Evolutionary conservation across 768 basidiomycete genomes (phyloP), one percentile per base, ranked within the genome.

Genomic region (Russula vinacea): DNA sequence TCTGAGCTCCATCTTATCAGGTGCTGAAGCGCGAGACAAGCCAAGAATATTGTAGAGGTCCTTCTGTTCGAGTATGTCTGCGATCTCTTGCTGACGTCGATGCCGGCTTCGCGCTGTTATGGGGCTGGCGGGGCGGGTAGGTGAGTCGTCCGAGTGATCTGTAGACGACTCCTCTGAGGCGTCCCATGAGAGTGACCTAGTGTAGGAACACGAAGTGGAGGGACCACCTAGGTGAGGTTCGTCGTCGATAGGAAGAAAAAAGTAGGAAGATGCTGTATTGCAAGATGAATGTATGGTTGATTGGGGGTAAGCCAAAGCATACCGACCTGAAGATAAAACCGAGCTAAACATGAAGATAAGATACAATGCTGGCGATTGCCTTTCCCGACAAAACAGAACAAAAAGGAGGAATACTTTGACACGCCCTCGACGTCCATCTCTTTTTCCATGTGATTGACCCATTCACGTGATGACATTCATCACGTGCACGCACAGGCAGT

Each of bases 1-100:
- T 47, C 92, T 75, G 42, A 93, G 80, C 40, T 85, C 74, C 65
- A 84, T 75, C 65, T 81, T 82, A 73, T 92, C 89, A 42, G 85
- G 75, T 37, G 71, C 70, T 0, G 78, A 73, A 8, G 76, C 77
- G 65, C 80, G 81, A 24, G 79, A 69, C 6, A 91, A 74, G 5
- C 90, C 92, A 9, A 94, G 81, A 35, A 93, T 84, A 29, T 78
- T 75, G 73, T 93, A 92, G 42, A 92, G 80, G 73, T 90, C 83
- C 60, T 88, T 81, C 67, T 79, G 80, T 26, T 78, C 73, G 29
- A 90, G 78, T 26, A 92, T 81, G 9, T 82, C 77, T 9, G 78
- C 73, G 22, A 88, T 80, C 14, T 80, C 76, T 9, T 71, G 67
- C 58, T 70, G 67, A 56, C 53, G 56, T 66, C 55, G 60, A 42